Evolutionary conservation across 148 eudicot species (phyloP), one percentile per base, ranked within the genome.

Genomic region (Rhododendron henanense): DNA sequence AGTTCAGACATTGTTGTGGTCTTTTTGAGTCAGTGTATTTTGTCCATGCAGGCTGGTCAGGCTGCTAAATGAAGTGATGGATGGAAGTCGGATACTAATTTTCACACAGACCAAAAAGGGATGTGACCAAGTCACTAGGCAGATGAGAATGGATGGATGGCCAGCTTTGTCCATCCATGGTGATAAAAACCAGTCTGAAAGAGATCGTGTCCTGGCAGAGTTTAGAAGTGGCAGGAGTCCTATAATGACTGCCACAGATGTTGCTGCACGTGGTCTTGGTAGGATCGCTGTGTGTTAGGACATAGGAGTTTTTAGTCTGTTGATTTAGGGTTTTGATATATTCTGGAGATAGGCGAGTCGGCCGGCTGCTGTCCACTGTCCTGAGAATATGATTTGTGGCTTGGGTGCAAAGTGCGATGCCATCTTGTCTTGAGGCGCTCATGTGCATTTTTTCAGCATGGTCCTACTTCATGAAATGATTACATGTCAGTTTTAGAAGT

Each of bases 251-350:
- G 99, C 99, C 91, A 97, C 99, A 87, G 99, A 97, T 92, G 98
- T 97, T 92, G 98, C 99, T 87, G 99, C 99, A 25, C 99, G 98
- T 92, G 99, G 99, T 91, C 99, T 97, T 94, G 99, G 99, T 97
- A 97, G 98, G 99, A 92, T 91, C 88, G 90, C 85, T 90, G 91
- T 85, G 95, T 92, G 90, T 93, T 91, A 90, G 90, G 91, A 86
- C 80, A 88, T 88, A 85, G 93, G 89, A 75, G 77, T 61, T 83
- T 88, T 76, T 86, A 19, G 85, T 83, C 74, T 84, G 76, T 88
- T 65, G 48, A 28, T 87, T 84, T 91, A 85, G 93, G 39, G 90
- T 86, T 84, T 80, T 53, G 48, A 78, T 89, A 83, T 74, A 88
- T 65, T 87, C 69, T 71, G 77, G 74, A 85, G 50, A 84, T 90